A percentile compares a stretch with the other conserved stretches of the same genome.
Evolutionary conservation across 108 stramenopile genomes (phyloP).

Genomic region (Cyclotella choctawhatcheeana): DNA sequence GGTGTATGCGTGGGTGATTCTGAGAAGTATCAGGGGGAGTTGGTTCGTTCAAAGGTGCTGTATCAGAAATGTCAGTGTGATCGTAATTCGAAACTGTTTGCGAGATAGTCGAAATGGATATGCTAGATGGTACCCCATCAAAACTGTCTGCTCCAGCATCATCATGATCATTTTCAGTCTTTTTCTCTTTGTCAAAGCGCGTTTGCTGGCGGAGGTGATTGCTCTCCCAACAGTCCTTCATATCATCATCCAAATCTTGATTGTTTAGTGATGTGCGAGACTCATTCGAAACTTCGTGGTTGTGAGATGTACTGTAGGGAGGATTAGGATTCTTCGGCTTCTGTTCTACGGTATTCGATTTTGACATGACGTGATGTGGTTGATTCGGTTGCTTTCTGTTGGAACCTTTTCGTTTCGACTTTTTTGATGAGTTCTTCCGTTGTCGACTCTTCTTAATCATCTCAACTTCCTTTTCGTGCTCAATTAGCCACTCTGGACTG

Average conservation of each 20-base stretch:
- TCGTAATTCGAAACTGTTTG: not conserved
- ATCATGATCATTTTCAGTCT: not conserved
- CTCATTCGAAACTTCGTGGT: not conserved
- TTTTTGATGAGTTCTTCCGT: constrained; percentile 23
- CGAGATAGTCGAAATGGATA: constrained; percentile 21
- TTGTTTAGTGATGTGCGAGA: not conserved
- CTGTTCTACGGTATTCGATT: not conserved
- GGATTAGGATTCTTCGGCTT: not conserved
- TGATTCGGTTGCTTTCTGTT: not conserved
- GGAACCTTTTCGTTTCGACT: constrained; percentile 29
- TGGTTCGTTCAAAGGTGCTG: constrained; percentile 11
- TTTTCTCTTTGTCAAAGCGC: not conserved
- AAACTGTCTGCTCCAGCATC: constrained; percentile 11
- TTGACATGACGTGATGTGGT: not conserved
- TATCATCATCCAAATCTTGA: not conserved
- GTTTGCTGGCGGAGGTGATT: not conserved
- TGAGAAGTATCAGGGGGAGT: constrained; percentile 8
- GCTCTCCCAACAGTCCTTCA: not conserved
- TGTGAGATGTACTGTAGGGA: not conserved
- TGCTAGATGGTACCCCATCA: constrained; percentile 13
- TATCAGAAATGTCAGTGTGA: not conserved
- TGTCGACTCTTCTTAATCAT: constrained; percentile 32
- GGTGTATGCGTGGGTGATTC: not conserved
- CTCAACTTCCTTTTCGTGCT: constrained; percentile 51
- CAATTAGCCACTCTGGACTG: constrained; percentile 44